These are phyloP conservation scores for Neolecta irregularis DNA, from an alignment of 1,139 yeast genomes.

Conservation along the genomic window DNA sequence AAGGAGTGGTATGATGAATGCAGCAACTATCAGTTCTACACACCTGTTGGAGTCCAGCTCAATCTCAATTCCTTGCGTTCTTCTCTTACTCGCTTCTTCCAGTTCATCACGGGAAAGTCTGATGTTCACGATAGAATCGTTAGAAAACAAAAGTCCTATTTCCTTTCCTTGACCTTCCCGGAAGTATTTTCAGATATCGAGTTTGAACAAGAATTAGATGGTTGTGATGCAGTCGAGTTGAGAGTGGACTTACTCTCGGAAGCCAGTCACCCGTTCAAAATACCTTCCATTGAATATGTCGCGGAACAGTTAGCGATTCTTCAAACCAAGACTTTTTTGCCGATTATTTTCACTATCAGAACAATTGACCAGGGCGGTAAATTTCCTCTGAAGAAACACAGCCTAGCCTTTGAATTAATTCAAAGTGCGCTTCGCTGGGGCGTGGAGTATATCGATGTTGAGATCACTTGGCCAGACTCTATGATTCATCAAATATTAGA, in stretches of 20 bases:
- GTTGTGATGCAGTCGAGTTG: conserved; percentile 70
- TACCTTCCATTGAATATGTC: conserved; percentile 33
- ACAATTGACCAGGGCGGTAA: conserved; percentile 70
- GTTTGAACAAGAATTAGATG: conserved; percentile 30
- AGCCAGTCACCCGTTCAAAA: conserved; percentile 25
- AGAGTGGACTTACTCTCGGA: conserved; percentile 55
- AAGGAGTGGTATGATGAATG: conserved; percentile 67
- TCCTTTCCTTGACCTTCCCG: conserved; percentile 54
- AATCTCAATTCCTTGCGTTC: not conserved
- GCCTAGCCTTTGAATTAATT: conserved; percentile 37
- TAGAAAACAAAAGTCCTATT: conserved; percentile 47
- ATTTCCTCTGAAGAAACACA: conserved; percentile 44
- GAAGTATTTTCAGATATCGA: too few relatives aligned
- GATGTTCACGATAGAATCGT: conserved; percentile 21
- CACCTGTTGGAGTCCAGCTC: conserved; percentile 31
- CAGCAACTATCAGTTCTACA: conserved; percentile 62
- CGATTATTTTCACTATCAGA: conserved; percentile 69
- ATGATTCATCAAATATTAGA: conserved; percentile 31
- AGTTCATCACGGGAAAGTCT: conserved; percentile 48
- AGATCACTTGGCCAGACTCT: conserved; percentile 33
- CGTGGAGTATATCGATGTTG: conserved; percentile 37
- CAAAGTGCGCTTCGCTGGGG: conserved; percentile 52
- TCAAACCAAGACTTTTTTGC: conserved; percentile 49
- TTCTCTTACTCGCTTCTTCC: conserved; percentile 44
- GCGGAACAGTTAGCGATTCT: conserved; percentile 59